Percentiles rank a stretch among this genome's conserved stretches.
phyloP scores from a whole-genome alignment of 139 green algal species.

The Limnomonas spitsbergensis region DNA sequence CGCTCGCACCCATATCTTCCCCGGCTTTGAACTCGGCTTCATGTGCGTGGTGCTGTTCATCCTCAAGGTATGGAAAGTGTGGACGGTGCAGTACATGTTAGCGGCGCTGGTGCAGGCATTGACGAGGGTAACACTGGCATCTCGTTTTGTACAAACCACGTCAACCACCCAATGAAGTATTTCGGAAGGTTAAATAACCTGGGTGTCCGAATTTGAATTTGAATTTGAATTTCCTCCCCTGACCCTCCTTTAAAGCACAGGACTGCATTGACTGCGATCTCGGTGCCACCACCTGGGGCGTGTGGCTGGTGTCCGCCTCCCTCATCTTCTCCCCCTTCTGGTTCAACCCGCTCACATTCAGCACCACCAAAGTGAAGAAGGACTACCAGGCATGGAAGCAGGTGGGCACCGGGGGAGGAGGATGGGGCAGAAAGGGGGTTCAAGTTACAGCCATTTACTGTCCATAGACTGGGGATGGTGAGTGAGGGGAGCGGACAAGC shows the following conservation, averaged over 20 bases:
- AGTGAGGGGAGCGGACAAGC: no score
- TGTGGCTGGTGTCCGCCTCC: slow-evolving; percentile 62
- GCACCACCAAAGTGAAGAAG: slow-evolving; percentile 25
- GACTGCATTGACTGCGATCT: slow-evolving; percentile 15
- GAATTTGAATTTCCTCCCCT: background rate
- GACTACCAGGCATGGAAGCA: slow-evolving; percentile 26
- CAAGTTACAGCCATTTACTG: no score
- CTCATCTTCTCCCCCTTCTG: slow-evolving; percentile 73
- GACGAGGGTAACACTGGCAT: no score
- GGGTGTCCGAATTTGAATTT: background rate
- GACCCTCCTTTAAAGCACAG: slow-evolving; percentile 1
- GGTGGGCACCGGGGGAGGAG: no score
- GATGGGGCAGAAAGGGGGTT: no score
- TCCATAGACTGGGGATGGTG: no score
- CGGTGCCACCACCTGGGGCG: slow-evolving; percentile 34
- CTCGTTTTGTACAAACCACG: no score
- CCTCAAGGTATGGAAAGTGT: background rate
- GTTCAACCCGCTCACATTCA: slow-evolving; percentile 45
- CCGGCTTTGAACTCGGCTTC: slow-evolving; percentile 58
- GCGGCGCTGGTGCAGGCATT: no score
- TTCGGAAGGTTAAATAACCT: background rate
- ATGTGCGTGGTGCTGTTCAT: slow-evolving; percentile 39
- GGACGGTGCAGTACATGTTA: background rate
- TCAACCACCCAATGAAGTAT: no score
- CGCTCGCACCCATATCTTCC: slow-evolving; percentile 67